Conservation (phyloP, 2,329 filamentous ascomycete species). For the Aplosporella prunicola region DNA sequence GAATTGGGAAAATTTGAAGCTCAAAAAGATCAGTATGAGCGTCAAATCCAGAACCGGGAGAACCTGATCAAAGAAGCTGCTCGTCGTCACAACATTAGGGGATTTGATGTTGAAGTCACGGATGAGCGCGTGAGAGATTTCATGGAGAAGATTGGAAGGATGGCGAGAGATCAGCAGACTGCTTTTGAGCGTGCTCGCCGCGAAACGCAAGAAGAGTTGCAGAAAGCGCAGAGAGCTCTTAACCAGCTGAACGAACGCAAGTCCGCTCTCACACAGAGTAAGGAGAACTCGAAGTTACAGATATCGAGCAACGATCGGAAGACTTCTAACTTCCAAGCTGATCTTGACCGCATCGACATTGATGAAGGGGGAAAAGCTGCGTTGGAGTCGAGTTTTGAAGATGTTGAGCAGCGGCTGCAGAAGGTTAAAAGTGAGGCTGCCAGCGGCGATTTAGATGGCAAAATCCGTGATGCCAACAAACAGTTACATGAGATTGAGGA, state of each 20-base stretch:
- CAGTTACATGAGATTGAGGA: slow-evolving; percentile 61
- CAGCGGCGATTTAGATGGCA: slow-evolving; percentile 57
- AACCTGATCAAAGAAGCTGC: slow-evolving; percentile 71
- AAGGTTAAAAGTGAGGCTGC: slow-evolving; percentile 55
- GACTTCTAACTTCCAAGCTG: slow-evolving; percentile 54
- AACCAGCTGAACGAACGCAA: slow-evolving; percentile 66
- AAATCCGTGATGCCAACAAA: slow-evolving; percentile 56
- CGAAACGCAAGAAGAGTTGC: slow-evolving; percentile 64
- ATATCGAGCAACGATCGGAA: slow-evolving; percentile 67
- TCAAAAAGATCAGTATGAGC: slow-evolving; percentile 78
- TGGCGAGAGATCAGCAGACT: slow-evolving; percentile 67
- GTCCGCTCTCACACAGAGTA: slow-evolving; percentile 62
- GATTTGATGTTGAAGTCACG: slow-evolving; percentile 64
- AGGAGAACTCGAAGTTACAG: slow-evolving; percentile 61
- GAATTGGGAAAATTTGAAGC: slow-evolving; percentile 74
- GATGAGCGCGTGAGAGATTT: slow-evolving; percentile 68
- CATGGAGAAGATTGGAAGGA: slow-evolving; percentile 64
- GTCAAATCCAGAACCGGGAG: slow-evolving; percentile 62
- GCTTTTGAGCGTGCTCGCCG: slow-evolving; percentile 65
- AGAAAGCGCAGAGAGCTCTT: slow-evolving; percentile 61
- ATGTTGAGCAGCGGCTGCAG: slow-evolving; percentile 55
- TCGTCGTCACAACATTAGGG: slow-evolving; percentile 66
- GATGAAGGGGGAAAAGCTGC: slow-evolving; percentile 79
- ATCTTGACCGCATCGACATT: slow-evolving; percentile 62
- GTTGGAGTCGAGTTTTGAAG: slow-evolving; percentile 63